These are phyloP conservation scores for Phytophthora pluvialis DNA, from an alignment of 352 stramenopile species.

Conservation along the genomic window DNA sequence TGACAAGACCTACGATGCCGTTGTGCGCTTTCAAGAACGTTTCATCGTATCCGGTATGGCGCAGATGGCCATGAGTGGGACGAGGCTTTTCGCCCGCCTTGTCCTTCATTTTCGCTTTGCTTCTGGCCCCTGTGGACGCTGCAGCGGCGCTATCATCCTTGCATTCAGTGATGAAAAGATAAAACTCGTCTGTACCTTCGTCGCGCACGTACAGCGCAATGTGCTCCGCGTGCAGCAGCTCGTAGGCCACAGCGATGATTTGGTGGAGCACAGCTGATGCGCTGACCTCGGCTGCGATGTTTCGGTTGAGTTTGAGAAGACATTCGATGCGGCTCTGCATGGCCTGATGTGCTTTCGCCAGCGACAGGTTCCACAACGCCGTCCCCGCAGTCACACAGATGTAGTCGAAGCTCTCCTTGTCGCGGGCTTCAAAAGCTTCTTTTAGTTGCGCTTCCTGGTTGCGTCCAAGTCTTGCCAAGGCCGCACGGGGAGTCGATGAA, in stretches of 20 bases:
- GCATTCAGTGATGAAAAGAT: slow-evolving; percentile 45
- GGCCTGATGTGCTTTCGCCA: slow-evolving; percentile 64
- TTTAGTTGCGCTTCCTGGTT: slow-evolving; percentile 22
- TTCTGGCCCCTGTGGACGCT: slow-evolving; percentile 3
- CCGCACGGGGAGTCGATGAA: slow-evolving; percentile 15
- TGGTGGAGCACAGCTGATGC: slow-evolving; percentile 67
- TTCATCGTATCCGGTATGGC: slow-evolving; percentile 45
- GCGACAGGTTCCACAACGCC: slow-evolving; percentile 76
- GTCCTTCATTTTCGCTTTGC: slow-evolving; percentile 14
- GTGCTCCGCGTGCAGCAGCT: slow-evolving; percentile 65
- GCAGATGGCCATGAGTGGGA: slow-evolving; percentile 16
- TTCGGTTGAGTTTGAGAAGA: slow-evolving; percentile 74
- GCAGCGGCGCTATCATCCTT: slow-evolving; percentile 2
- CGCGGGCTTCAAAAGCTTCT: slow-evolving; percentile 36
- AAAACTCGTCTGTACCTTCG: slow-evolving; percentile 70
- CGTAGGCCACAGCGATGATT: slow-evolving; percentile 69
- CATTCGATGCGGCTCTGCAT: slow-evolving; percentile 78
- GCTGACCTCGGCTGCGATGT: slow-evolving; percentile 70
- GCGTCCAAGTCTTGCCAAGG: slow-evolving; percentile 24
- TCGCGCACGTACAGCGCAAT: slow-evolving; percentile 75
- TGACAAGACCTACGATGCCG: slow-evolving; percentile 76
- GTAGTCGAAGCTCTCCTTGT: slow-evolving; percentile 63
- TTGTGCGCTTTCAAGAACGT: slow-evolving; percentile 70
- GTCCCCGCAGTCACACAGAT: slow-evolving; percentile 63
- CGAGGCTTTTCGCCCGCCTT: slow-evolving; percentile 8